phyloP scores from a whole-genome alignment of 2,329 filamentous ascomycete species.

The Clathrospora elynae region DNA sequence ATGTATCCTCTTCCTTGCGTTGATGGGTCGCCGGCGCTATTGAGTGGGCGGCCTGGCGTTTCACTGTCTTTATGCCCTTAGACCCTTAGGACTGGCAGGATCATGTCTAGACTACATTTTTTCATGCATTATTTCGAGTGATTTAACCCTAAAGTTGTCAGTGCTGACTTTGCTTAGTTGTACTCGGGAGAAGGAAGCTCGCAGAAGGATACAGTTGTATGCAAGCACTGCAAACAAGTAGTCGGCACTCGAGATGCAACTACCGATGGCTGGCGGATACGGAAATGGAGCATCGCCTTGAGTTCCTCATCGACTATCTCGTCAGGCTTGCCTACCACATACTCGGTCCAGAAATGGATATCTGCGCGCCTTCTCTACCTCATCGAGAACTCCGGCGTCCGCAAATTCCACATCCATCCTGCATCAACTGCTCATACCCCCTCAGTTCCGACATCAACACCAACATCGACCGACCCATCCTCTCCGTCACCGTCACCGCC shows the following conservation, averaged over 20 bases:
- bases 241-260: constrained; percentile 51
- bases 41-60: constrained; percentile 40
- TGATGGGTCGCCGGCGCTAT: constrained; percentile 36
- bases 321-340: constrained; percentile 21
- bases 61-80: constrained; percentile 40
- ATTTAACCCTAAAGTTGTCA: not conserved
- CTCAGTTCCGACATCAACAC: not conserved
- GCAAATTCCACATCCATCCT: constrained; percentile 61
- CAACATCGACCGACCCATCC: constrained; percentile 1
- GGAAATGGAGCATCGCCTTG: constrained; percentile 55
- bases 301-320: constrained; percentile 8
- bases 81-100: constrained; percentile 43
- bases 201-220: constrained; percentile 33
- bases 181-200: constrained; percentile 9
- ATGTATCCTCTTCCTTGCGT: constrained; percentile 37
- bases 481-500: not conserved
- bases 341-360: constrained; percentile 51
- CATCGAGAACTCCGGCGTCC: constrained; percentile 61
- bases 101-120: constrained; percentile 40
- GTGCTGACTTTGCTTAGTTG: constrained; percentile 21
- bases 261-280: constrained; percentile 55
- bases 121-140: constrained; percentile 1
- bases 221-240: constrained; percentile 46
- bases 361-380: constrained; percentile 62
- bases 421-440: not conserved